Conservation (phyloP, 106 monocot species). For the Posidonia australis region DNA sequence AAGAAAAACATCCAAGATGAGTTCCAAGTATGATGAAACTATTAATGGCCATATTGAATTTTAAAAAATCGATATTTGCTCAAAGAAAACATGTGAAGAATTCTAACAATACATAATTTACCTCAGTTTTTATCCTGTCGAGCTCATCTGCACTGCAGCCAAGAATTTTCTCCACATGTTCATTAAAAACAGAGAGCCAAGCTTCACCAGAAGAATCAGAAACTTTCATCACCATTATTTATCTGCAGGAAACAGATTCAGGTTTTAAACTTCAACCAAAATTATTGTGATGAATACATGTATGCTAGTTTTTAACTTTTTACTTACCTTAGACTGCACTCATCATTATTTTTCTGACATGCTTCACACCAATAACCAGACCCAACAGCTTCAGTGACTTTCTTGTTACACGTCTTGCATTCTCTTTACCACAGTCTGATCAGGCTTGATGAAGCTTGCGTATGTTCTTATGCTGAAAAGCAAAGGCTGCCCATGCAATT, state of each 20-base stretch:
- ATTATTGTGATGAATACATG: too few species aligned
- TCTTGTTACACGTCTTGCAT: conserved; percentile 89
- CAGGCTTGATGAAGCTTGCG: conserved; percentile 73
- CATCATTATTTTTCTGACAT: conserved; percentile 74
- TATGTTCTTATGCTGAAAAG: conserved; percentile 63
- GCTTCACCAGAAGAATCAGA: conserved; percentile 87
- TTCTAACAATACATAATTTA: conserved; percentile 3
- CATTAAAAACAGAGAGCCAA: conserved; percentile 86
- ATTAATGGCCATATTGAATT: too few species aligned
- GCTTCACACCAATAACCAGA: conserved; percentile 88
- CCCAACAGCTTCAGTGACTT: conserved; percentile 81
- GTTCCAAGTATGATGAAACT: too few species aligned
- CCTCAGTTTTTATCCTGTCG: conserved; percentile 65
- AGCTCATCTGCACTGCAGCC: conserved; percentile 95
- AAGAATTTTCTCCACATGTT: conserved; percentile 86
- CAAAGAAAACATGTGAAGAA: not conserved
- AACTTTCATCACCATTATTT: conserved; percentile 77
- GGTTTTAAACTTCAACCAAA: too few species aligned
- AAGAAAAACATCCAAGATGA: not conserved
- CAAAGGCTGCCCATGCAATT: conserved; percentile 36
- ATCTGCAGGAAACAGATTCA: conserved; percentile 25
- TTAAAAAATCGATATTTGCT: too few species aligned
- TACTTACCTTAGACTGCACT: conserved; percentile 69
- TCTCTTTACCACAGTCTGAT: conserved; percentile 93
- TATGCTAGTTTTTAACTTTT: too few species aligned